phyloP scores from a whole-genome alignment of 305 asterid species.

The Fraxinus velutina region DNA sequence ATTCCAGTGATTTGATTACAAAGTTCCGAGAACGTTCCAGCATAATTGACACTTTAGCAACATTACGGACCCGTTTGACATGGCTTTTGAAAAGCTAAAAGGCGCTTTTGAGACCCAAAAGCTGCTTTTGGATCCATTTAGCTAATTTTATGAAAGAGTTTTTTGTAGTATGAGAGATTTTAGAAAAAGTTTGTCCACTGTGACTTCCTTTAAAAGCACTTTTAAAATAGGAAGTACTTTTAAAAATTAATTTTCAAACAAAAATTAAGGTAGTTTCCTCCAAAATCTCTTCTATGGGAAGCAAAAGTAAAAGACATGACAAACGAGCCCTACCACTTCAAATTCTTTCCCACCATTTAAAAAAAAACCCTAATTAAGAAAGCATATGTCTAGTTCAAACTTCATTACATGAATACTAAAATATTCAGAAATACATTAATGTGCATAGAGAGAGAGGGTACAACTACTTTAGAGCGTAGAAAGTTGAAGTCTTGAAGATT shows the following conservation, averaged over 20 bases:
- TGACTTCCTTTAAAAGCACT: too few species aligned
- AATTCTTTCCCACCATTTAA: neutral
- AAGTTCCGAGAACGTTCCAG: neutral
- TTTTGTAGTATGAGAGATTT: too few species aligned
- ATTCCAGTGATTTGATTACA: neutral
- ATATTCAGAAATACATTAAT: neutral
- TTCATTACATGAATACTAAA: slow-evolving; percentile 6
- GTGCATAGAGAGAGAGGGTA: neutral
- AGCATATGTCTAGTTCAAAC: neutral
- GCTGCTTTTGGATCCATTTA: too few species aligned
- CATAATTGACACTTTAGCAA: slow-evolving; percentile 8
- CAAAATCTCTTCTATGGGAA: too few species aligned
- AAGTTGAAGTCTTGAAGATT: neutral
- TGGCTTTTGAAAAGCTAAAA: too few species aligned
- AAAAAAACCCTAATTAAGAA: neutral
- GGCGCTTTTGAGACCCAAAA: too few species aligned
- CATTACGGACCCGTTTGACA: neutral
- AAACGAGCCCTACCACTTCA: neutral
- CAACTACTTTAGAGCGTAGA: neutral
- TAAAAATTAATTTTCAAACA: too few species aligned
- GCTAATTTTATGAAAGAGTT: too few species aligned
- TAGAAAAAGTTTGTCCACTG: too few species aligned
- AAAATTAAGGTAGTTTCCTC: too few species aligned
- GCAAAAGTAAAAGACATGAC: too few species aligned
- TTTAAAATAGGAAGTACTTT: too few species aligned